Percentiles rank a stretch among this genome's conserved stretches.
Conservation (phyloP, 352 stramenopile genomes). For the Phytopythium litorale region DNA sequence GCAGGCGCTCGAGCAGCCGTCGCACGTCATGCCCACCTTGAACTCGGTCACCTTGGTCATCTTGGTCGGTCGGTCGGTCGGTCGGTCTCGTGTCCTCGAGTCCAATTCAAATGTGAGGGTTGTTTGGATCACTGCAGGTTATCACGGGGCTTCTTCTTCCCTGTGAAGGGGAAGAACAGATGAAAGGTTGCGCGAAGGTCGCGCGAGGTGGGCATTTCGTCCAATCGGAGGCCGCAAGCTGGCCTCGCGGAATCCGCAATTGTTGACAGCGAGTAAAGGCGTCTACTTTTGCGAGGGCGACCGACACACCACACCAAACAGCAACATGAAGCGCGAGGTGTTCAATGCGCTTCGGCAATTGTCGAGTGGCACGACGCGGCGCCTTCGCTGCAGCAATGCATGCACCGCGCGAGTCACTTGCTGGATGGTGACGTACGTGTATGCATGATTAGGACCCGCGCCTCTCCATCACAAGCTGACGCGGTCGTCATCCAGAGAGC, state of each 20-base stretch:
- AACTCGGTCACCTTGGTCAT: slow-evolving; percentile 82
- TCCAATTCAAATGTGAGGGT: slow-evolving; percentile 15
- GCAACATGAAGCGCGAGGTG: no score
- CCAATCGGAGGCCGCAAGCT: slow-evolving; percentile 7
- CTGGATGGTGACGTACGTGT: no score
- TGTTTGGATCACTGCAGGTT: not conserved
- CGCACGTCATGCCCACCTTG: slow-evolving; percentile 90
- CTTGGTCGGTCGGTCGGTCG: slow-evolving; percentile 6
- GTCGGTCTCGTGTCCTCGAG: slow-evolving; percentile 3
- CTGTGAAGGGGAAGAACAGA: not conserved
- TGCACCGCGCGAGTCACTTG: no score
- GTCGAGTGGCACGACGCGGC: no score
- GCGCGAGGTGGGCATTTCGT: not conserved
- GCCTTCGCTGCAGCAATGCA: no score
- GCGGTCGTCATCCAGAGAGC: not conserved
- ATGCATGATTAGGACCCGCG: not conserved
- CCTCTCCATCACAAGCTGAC: not conserved
- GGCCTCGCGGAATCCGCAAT: not conserved
- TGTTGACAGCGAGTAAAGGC: slow-evolving; percentile 8
- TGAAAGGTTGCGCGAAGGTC: slow-evolving; percentile 1
- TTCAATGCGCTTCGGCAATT: no score
- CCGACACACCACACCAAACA: no score
- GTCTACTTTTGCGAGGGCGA: no score
- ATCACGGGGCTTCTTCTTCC: no score
- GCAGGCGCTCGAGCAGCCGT: slow-evolving; percentile 86